Conservation (phyloP, 2,329 filamentous ascomycete species). For the Proliferodiscus dingleyae region DNA sequence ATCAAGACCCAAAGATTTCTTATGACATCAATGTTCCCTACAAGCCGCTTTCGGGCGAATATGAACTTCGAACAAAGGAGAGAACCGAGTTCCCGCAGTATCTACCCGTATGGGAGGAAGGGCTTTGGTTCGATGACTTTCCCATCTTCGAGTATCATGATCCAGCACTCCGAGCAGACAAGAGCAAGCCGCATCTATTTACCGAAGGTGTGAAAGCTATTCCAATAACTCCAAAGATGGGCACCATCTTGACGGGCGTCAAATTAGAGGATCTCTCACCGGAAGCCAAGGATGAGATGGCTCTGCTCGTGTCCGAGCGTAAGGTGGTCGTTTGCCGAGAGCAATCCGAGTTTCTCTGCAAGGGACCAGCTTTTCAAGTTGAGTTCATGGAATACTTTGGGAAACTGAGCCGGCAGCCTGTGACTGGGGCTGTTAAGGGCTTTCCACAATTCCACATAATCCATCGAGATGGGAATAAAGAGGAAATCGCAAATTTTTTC, state of each 20-base stretch:
- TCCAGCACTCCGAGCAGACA: constrained; percentile 52
- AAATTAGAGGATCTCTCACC: constrained; percentile 35
- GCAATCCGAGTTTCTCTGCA: constrained; percentile 42
- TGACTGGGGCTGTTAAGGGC: constrained; percentile 59
- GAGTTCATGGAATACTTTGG: constrained; percentile 58
- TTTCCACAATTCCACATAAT: constrained; percentile 61
- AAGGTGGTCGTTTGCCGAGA: constrained; percentile 46
- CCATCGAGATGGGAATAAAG: constrained; percentile 58
- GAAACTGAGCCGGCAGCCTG: constrained; percentile 64
- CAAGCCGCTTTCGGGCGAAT: constrained; percentile 33
- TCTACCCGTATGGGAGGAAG: constrained; percentile 42
- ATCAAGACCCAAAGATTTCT: constrained; percentile 18
- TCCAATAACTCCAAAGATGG: constrained; percentile 44
- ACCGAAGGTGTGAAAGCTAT: constrained; percentile 57
- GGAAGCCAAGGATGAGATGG: constrained; percentile 38
- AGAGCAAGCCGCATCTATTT: constrained; percentile 55
- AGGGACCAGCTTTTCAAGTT: constrained; percentile 59
- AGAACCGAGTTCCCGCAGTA: constrained; percentile 39
- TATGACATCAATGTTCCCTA: constrained; percentile 48
- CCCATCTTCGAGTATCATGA: constrained; percentile 40
- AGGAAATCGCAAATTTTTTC: constrained; percentile 54
- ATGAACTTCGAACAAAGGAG: constrained; percentile 32
- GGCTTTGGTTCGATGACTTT: constrained; percentile 41
- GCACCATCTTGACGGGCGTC: constrained; percentile 37
- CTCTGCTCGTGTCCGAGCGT: constrained; percentile 37